Percentiles rank a stretch among this genome's conserved stretches.
phyloP scores from a whole-genome alignment of 495 filamentous ascomycete species.

The Aspergillus baeticus region DNA sequence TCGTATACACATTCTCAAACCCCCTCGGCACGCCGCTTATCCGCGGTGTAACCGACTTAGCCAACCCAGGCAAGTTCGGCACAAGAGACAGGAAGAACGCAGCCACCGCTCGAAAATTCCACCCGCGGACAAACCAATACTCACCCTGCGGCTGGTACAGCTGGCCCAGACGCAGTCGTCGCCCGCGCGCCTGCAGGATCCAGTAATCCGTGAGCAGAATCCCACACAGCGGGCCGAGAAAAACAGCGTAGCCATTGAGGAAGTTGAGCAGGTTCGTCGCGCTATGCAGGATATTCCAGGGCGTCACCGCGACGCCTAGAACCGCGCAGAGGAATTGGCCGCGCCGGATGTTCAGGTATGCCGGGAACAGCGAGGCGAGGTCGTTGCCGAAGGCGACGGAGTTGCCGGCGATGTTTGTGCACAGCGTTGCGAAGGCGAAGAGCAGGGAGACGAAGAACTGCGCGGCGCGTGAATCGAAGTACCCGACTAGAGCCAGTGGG shows the following conservation, averaged over 20 bases:
- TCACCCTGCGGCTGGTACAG: neutral
- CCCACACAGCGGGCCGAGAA: neutral
- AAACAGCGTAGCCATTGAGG: neutral
- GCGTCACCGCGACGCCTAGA: slow-evolving; percentile 2
- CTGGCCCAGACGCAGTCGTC: neutral
- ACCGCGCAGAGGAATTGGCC: slow-evolving; percentile 13
- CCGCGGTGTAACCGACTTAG: neutral
- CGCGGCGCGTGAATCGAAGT: neutral
- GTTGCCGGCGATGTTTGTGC: slow-evolving; percentile 9
- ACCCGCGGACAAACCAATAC: neutral
- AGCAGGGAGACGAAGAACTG: slow-evolving; percentile 8
- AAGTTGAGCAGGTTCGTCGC: neutral
- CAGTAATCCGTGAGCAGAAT: neutral
- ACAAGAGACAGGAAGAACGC: neutral
- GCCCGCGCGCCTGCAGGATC: neutral
- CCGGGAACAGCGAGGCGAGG: slow-evolving; percentile 4
- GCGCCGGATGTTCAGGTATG: slow-evolving; percentile 11
- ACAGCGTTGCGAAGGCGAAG: slow-evolving; percentile 10
- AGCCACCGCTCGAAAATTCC: neutral
- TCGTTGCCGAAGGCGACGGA: slow-evolving; percentile 12
- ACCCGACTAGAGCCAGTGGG: slow-evolving; percentile 10
- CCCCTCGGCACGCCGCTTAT: neutral
- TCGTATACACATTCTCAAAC: slow-evolving; percentile 2
- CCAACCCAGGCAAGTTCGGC: neutral
- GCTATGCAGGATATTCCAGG: slow-evolving; percentile 8